These are phyloP conservation scores for Monilinia aucupariae DNA, from an alignment of 2,329 filamentous ascomycete species.

Conservation along the genomic window DNA sequence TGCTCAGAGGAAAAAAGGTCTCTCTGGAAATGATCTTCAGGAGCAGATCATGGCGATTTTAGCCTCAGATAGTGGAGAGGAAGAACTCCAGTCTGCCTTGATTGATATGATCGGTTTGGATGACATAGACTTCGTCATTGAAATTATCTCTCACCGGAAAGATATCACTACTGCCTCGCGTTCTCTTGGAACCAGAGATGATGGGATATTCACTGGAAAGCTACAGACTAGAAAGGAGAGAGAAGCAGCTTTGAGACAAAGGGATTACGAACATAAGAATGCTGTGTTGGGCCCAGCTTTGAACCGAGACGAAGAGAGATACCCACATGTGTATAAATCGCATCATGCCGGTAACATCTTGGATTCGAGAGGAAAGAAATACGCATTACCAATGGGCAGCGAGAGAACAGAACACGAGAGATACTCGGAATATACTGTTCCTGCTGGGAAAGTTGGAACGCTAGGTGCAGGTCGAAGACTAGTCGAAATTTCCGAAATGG, in stretches of 20 bases:
- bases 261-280: constrained; percentile 80
- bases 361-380: constrained; percentile 73
- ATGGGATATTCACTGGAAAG: constrained; percentile 44
- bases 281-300: constrained; percentile 65
- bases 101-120: constrained; percentile 90
- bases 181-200: constrained; percentile 33
- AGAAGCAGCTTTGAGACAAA: constrained; percentile 68
- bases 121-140: constrained; percentile 86
- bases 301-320: constrained; percentile 64
- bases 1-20: constrained; percentile 56
- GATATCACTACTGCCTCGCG: constrained; percentile 53
- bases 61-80: constrained; percentile 61
- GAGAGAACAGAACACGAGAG: constrained; percentile 63
- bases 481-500: constrained; percentile 73
- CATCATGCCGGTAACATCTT: constrained; percentile 83
- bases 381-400: constrained; percentile 72
- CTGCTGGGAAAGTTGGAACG: constrained; percentile 72
- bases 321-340: constrained; percentile 87
- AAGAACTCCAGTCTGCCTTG: constrained; percentile 85
- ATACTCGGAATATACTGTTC: constrained; percentile 86
- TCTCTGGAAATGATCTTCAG: constrained; percentile 65
- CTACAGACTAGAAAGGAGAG: constrained; percentile 73
- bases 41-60: constrained; percentile 73
- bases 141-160: constrained; percentile 72
- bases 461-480: constrained; percentile 69